Evolutionary conservation across 2,329 filamentous ascomycete species (phyloP).

Genomic region (Fusarium concolor): DNA sequence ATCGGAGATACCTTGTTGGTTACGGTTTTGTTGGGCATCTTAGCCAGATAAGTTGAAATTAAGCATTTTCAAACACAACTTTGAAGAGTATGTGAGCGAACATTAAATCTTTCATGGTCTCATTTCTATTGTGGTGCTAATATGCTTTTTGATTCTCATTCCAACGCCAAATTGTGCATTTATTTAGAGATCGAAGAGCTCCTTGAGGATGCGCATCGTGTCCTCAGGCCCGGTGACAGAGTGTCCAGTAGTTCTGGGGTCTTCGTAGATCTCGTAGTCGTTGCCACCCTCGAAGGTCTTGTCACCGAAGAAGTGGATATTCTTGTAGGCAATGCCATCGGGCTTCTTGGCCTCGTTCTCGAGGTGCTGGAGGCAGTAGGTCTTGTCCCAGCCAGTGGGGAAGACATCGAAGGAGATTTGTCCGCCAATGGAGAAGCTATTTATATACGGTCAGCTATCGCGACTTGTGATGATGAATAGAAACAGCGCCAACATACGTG

Average conservation of each 20-base stretch:
- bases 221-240: constrained; percentile 84
- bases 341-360: constrained; percentile 79
- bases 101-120: constrained; percentile 29
- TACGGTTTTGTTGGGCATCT: background rate
- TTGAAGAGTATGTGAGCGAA: constrained; percentile 1
- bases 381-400: constrained; percentile 98
- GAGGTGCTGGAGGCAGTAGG: constrained; percentile 90
- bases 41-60: background rate
- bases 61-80: background rate
- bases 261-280: constrained; percentile 92
- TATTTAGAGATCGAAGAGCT: constrained; percentile 77
- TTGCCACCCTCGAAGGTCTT: constrained; percentile 93
- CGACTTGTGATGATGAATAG: constrained; percentile 4
- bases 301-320: constrained; percentile 98
- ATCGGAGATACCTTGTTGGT: constrained; percentile 42
- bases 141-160: constrained; percentile 26
- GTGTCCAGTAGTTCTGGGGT: constrained; percentile 86
- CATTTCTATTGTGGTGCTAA: constrained; percentile 29
- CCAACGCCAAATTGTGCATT: constrained; percentile 18
- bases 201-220: constrained; percentile 81
- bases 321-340: constrained; percentile 81
- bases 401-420: constrained; percentile 99
- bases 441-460: constrained; percentile 10
- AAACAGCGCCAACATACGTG: constrained; percentile 70
- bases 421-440: constrained; percentile 90